Evolutionary conservation across 2,329 filamentous ascomycete genomes (phyloP).

Genomic region (Fusarium tjaetaba): DNA sequence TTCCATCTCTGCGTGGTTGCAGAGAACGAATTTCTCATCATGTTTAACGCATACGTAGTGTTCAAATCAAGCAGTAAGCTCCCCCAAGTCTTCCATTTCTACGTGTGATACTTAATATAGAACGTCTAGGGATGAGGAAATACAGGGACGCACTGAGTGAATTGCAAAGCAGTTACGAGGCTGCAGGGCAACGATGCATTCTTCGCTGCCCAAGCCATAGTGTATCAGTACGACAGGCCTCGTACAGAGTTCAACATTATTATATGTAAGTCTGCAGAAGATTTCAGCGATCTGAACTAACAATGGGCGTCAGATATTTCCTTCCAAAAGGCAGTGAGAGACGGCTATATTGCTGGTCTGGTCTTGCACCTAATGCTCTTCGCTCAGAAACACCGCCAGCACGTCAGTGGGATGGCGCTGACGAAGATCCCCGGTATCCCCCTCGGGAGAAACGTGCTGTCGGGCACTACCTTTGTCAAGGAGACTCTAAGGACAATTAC

Average conservation of each 20-base stretch:
- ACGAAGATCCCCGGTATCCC: too few relatives aligned
- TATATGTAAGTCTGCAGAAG: neutral
- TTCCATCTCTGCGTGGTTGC: neutral
- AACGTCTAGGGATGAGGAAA: fast-evolving
- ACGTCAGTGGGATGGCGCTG: neutral
- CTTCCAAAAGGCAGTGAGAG: neutral
- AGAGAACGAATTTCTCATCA: neutral
- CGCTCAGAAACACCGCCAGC: neutral
- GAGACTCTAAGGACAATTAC: too few relatives aligned
- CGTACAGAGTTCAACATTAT: neutral
- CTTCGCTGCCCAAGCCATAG: too few relatives aligned
- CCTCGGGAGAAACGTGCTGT: too few relatives aligned
- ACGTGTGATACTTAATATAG: neutral
- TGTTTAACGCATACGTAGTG: neutral
- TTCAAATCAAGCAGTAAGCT: neutral
- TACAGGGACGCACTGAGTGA: neutral
- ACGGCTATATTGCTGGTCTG: neutral
- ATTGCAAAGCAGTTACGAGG: neutral
- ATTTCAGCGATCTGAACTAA: too few relatives aligned
- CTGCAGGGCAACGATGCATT: neutral
- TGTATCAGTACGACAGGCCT: neutral
- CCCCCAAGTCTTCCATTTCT: neutral
- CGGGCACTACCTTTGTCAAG: too few relatives aligned
- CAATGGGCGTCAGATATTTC: neutral
- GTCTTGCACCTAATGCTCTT: neutral